Conservation (phyloP, 495 filamentous ascomycete genomes). For the Xylaria longipes region DNA sequence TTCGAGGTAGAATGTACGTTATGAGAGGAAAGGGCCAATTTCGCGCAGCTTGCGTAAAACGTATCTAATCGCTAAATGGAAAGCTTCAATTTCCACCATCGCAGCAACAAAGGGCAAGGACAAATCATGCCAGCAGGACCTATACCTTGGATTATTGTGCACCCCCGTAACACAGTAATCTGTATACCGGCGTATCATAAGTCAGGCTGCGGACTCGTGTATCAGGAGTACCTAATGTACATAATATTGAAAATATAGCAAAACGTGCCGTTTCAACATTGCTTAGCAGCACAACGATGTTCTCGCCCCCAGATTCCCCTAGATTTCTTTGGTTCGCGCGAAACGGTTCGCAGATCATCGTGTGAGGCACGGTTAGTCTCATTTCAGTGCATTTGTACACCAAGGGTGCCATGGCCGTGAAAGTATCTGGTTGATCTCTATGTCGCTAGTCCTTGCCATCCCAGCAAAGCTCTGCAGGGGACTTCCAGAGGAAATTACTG, state of each 20-base stretch:
- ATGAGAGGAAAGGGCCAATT: background rate
- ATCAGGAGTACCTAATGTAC: conserved; percentile 6
- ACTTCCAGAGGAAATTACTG: background rate
- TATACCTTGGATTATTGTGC: background rate
- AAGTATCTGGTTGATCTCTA: background rate
- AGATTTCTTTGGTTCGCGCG: background rate
- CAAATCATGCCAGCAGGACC: background rate
- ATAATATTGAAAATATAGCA: background rate
- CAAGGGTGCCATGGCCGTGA: background rate
- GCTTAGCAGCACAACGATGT: background rate
- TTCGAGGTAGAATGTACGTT: background rate
- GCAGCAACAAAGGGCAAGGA: background rate
- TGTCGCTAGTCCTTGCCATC: background rate
- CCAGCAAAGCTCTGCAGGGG: background rate
- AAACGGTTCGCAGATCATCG: background rate
- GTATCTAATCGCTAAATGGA: background rate
- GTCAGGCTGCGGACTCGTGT: background rate
- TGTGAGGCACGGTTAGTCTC: too few species aligned
- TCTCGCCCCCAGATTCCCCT: background rate
- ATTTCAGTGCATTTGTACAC: too few species aligned
- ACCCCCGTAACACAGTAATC: background rate
- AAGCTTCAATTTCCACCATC: background rate
- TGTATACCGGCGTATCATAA: background rate
- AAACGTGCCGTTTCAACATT: background rate
- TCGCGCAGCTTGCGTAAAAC: background rate